phyloP scores from a whole-genome alignment of 2,329 filamentous ascomycete genomes.

The Nothomitra cinnamomea region DNA sequence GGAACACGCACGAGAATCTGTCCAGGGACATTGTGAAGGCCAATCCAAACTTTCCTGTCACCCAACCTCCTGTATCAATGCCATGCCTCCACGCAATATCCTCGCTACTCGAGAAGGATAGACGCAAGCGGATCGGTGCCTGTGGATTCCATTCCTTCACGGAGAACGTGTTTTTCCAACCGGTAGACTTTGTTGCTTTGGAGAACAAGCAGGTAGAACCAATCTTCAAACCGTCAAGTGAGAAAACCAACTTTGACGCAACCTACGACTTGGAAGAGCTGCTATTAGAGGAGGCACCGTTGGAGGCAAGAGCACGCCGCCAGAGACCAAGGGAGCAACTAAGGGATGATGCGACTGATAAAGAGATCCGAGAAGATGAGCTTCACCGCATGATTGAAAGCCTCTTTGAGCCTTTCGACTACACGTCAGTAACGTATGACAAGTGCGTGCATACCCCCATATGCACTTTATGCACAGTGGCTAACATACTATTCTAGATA shows the following conservation, averaged over 20 bases:
- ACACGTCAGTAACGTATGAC: constrained; percentile 62
- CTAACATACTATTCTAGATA: constrained; percentile 16
- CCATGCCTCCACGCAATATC: constrained; percentile 80
- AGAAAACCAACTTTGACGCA: constrained; percentile 98
- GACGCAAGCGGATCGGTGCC: constrained; percentile 65
- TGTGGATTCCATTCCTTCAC: constrained; percentile 70
- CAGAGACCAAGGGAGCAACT: constrained; percentile 87
- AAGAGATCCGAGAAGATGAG: constrained; percentile 88
- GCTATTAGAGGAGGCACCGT: constrained; percentile 78
- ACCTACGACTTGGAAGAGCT: constrained; percentile 95
- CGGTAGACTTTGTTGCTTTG: constrained; percentile 67
- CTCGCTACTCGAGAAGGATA: constrained; percentile 65
- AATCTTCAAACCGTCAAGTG: constrained; percentile 81
- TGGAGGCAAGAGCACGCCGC: constrained; percentile 79
- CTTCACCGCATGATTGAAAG: constrained; percentile 87
- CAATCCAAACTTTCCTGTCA: constrained; percentile 78
- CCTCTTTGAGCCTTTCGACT: constrained; percentile 90
- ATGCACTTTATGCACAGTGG: constrained; percentile 9
- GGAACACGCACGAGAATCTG: constrained; percentile 65
- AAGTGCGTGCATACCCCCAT: constrained; percentile 30
- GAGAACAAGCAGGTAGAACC: constrained; percentile 80
- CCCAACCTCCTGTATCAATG: constrained; percentile 75
- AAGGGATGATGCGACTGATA: constrained; percentile 85
- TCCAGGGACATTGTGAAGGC: constrained; percentile 67
- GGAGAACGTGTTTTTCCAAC: constrained; percentile 74